Percentiles rank a stretch among this genome's conserved stretches.
Conservation (phyloP, 208 protist species). For the Leishmania gerbilli region DNA sequence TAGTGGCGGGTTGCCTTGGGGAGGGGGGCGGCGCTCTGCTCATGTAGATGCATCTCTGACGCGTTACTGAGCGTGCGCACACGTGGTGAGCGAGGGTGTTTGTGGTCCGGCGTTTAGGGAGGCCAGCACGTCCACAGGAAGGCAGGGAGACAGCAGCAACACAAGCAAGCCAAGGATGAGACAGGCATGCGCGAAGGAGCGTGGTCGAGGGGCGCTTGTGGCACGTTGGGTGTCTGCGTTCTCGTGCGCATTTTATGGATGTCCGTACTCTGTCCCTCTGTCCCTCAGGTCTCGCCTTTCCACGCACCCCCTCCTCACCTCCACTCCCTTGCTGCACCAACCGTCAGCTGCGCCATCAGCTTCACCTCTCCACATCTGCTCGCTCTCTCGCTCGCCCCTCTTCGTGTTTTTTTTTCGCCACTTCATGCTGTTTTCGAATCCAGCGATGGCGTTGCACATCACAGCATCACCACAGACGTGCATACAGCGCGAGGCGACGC, state of each 20-base stretch:
- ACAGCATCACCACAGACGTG: too few relatives aligned
- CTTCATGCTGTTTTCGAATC: too few relatives aligned
- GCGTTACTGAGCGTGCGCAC: background rate
- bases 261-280: background rate
- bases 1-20: background rate
- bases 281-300: background rate
- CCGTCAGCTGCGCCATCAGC: too few relatives aligned
- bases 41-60: background rate
- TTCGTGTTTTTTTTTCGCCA: too few relatives aligned
- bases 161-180: background rate
- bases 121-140: too few relatives aligned
- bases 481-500: too few relatives aligned
- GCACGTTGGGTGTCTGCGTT: background rate
- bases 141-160: background rate
- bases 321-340: background rate
- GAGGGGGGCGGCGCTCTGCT: background rate
- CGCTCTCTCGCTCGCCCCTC: too few relatives aligned
- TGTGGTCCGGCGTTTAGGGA: too few relatives aligned
- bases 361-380: too few relatives aligned
- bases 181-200: background rate
- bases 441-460: too few relatives aligned
- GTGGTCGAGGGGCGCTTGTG: too few relatives aligned
- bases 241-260: background rate
- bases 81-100: too few relatives aligned
- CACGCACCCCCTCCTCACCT: background rate